These are phyloP conservation scores for Phytopythium oedochilum DNA, from an alignment of 352 stramenopile genomes.

Conservation along the genomic window DNA sequence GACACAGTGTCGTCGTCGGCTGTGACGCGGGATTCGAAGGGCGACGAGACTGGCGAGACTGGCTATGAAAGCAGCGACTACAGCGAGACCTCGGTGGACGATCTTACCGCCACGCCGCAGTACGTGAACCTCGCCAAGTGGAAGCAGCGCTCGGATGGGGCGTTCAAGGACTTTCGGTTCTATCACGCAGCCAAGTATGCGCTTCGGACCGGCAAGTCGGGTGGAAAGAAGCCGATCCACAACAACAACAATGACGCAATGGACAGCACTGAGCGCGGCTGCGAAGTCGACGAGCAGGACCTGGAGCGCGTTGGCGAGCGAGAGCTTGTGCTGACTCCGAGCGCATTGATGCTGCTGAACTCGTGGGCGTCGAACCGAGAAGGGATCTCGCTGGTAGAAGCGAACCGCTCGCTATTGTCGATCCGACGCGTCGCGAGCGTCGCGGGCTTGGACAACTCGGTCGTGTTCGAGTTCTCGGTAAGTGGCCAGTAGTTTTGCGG, in stretches of 20 bases:
- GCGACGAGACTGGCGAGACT: conserved; percentile 6
- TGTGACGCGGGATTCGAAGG: conserved; percentile 2
- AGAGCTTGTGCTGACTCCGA: conserved; percentile 64
- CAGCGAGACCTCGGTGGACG: conserved; percentile 4
- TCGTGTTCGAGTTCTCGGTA: conserved; percentile 81
- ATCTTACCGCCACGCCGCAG: neutral
- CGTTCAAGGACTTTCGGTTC: conserved; percentile 42
- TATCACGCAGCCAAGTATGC: conserved; percentile 37
- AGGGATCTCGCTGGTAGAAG: conserved; percentile 53
- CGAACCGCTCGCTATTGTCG: conserved; percentile 42
- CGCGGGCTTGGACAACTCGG: conserved; percentile 49
- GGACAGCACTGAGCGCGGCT: neutral
- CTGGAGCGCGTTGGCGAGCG: conserved; percentile 41
- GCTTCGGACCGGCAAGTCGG: neutral
- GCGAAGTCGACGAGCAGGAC: neutral
- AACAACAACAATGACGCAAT: neutral
- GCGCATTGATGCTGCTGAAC: conserved; percentile 40
- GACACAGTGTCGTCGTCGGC: neutral
- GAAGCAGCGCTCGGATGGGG: conserved; percentile 28
- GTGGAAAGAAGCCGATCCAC: neutral
- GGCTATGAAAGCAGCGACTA: conserved; percentile 8
- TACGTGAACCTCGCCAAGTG: conserved; percentile 43
- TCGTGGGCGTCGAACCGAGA: conserved; percentile 34
- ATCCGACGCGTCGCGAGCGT: conserved; percentile 53
- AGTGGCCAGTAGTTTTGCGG: neutral